Percentiles rank a stretch among this genome's conserved stretches.
Conservation (phyloP, 2,329 filamentous ascomycete genomes). For the Aspergillus aculeatus region DNA sequence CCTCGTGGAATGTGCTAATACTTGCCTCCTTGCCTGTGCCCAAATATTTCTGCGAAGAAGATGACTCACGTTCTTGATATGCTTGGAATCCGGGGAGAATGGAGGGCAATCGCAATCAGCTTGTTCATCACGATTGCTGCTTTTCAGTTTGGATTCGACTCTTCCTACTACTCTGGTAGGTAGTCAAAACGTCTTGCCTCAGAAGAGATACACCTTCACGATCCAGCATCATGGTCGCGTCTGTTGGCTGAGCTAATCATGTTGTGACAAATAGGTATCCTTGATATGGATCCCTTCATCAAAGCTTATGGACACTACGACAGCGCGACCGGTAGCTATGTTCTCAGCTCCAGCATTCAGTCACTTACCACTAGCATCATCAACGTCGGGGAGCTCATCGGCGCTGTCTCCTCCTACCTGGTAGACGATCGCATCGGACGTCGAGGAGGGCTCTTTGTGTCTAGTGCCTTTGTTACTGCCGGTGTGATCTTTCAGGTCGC, state of each 20-base stretch:
- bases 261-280: not conserved
- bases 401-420: slow-evolving; percentile 1
- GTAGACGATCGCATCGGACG: slow-evolving; percentile 1
- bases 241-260: not conserved
- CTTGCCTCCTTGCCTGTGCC: not conserved
- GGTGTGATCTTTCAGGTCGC: not conserved
- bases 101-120: slow-evolving; percentile 4
- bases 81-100: not conserved
- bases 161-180: slow-evolving; percentile 4
- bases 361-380: slow-evolving; percentile 4
- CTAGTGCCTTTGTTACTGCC: not conserved
- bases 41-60: not conserved
- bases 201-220: not conserved
- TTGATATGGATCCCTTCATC: slow-evolving; percentile 3
- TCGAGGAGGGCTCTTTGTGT: not conserved
- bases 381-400: slow-evolving; percentile 4
- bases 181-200: not conserved
- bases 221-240: not conserved
- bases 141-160: slow-evolving; percentile 6
- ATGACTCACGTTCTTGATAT: not conserved
- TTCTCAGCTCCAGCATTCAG: slow-evolving; percentile 1
- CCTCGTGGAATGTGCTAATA: too few species aligned
- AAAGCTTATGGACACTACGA: slow-evolving; percentile 3
- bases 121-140: slow-evolving; percentile 1
- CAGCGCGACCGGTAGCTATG: not conserved